Evolutionary conservation across 2,329 filamentous ascomycete genomes (phyloP).

Genomic region (Pseudogymnoascus sp.): DNA sequence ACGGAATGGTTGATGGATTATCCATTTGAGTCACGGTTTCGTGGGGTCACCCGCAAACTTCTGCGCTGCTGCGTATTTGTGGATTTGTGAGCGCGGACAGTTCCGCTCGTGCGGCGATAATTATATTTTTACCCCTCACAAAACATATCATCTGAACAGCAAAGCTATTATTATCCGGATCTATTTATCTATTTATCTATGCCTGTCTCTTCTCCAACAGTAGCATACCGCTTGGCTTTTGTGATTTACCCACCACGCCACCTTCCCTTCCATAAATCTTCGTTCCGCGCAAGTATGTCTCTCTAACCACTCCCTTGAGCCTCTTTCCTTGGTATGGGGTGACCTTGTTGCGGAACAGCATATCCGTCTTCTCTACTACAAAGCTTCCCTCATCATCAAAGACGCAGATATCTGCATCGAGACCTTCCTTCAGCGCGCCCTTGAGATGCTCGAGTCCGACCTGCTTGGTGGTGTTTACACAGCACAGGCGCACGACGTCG

Average conservation of each 20-base stretch:
- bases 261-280: conserved; percentile 26
- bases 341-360: conserved; percentile 56
- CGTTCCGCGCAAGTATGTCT: conserved; percentile 29
- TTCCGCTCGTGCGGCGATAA: background rate
- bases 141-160: background rate
- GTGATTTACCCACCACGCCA: conserved; percentile 41
- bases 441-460: conserved; percentile 77
- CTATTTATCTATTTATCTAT: background rate
- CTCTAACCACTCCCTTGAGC: conserved; percentile 43
- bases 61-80: background rate
- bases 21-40: background rate
- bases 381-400: conserved; percentile 83
- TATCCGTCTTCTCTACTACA: conserved; percentile 64
- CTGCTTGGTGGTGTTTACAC: conserved; percentile 77
- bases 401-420: conserved; percentile 85
- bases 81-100: background rate
- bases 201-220: conserved; percentile 39
- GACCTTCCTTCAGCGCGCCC: conserved; percentile 71
- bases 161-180: background rate
- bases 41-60: background rate
- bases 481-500: conserved; percentile 81
- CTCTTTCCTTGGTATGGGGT: conserved; percentile 50
- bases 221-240: conserved; percentile 40
- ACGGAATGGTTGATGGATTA: background rate
- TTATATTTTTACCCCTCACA: background rate